Percentiles rank a stretch among this genome's conserved stretches.
Evolutionary conservation across 2,329 filamentous ascomycete genomes (phyloP).

Genomic region (Beauveria sp.): DNA sequence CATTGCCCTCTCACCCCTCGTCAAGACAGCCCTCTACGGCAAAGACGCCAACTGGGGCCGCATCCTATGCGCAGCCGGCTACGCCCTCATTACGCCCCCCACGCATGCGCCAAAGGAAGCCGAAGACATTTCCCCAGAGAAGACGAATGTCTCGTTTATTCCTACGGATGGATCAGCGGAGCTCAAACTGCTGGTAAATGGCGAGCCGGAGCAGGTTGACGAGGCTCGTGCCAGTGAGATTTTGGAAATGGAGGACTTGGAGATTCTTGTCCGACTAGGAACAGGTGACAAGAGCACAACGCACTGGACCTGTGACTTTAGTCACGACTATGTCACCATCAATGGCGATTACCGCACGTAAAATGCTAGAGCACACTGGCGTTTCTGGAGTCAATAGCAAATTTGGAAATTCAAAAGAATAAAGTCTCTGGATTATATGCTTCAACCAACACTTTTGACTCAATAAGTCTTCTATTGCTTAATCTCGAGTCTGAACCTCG

Average conservation of each 20-base stretch:
- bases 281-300: constrained; percentile 61
- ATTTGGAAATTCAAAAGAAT: background rate
- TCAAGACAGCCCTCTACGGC: constrained; percentile 95
- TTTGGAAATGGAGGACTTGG: constrained; percentile 67
- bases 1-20: constrained; percentile 84
- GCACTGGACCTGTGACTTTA: constrained; percentile 84
- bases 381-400: background rate
- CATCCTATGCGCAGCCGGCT: constrained; percentile 90
- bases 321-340: constrained; percentile 69
- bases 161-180: constrained; percentile 70
- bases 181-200: constrained; percentile 68
- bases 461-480: background rate
- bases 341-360: constrained; percentile 63
- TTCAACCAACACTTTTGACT: no score
- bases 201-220: constrained; percentile 73
- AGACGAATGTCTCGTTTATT: constrained; percentile 71
- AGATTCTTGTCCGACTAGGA: constrained; percentile 68
- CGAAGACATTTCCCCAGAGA: constrained; percentile 56
- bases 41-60: constrained; percentile 98
- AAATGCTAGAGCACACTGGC: background rate
- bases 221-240: constrained; percentile 72
- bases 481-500: background rate
- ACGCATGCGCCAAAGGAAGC: constrained; percentile 51
- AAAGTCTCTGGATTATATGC: background rate
- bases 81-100: constrained; percentile 56